Percentiles rank a stretch among this genome's conserved stretches.
phyloP scores from a whole-genome alignment of 208 protist genomes.

The Endotrypanum monterogeii region DNA sequence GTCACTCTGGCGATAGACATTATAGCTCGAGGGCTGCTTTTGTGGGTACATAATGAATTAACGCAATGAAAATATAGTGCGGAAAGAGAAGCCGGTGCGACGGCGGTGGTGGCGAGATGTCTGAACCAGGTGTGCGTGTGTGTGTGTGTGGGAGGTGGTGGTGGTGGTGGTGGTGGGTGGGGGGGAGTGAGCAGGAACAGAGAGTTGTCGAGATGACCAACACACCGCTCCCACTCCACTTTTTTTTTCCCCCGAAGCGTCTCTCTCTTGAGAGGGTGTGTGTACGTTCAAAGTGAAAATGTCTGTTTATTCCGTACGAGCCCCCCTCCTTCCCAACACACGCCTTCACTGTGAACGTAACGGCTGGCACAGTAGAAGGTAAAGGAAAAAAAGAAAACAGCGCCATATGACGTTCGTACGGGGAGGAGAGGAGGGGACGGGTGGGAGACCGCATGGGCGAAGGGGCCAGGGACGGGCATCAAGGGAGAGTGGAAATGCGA shows the following conservation, averaged over 20 bases:
- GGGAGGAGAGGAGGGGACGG: neutral
- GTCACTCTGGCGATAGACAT: conserved; percentile 9
- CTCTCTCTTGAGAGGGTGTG: neutral
- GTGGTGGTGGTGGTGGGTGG: neutral
- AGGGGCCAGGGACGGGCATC: neutral
- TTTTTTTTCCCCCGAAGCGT: no score
- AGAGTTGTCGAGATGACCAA: neutral
- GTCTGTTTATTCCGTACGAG: neutral
- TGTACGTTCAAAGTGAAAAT: neutral
- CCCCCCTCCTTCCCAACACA: no score
- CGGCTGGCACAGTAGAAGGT: neutral
- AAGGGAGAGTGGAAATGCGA: neutral
- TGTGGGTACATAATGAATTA: conserved; percentile 10
- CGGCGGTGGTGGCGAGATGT: neutral
- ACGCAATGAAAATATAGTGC: no score
- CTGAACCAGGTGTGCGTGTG: neutral
- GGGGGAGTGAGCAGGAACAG: neutral
- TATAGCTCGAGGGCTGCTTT: neutral
- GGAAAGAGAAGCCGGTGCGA: no score
- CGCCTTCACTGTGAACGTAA: neutral
- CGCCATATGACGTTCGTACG: neutral
- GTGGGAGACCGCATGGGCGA: neutral
- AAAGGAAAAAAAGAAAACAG: neutral
- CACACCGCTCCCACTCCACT: neutral
- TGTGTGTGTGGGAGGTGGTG: neutral